Evolutionary conservation across 2,329 filamentous ascomycete species (phyloP).

Genomic region (Macrophomina pseudophaseolina): DNA sequence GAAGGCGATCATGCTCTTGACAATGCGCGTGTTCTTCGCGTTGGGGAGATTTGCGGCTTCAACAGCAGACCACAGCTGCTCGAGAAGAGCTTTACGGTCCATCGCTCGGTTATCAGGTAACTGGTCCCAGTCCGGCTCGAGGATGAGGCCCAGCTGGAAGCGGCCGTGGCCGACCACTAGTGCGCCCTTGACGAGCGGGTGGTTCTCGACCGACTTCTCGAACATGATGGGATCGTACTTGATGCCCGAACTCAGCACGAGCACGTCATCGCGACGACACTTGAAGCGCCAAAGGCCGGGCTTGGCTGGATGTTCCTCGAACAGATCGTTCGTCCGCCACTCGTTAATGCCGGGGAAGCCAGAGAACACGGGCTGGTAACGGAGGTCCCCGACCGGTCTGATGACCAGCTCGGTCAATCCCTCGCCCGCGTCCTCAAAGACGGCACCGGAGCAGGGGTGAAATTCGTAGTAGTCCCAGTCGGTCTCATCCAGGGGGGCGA

Average conservation of each 20-base stretch:
- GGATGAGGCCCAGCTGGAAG: constrained; percentile 37
- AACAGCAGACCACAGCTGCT: constrained; percentile 53
- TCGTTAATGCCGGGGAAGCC: constrained; percentile 29
- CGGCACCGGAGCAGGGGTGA: constrained; percentile 32
- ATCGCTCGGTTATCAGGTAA: constrained; percentile 11
- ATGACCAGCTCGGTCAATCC: constrained; percentile 30
- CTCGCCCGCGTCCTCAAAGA: constrained; percentile 33
- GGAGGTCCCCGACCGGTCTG: constrained; percentile 4
- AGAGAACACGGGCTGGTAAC: constrained; percentile 29
- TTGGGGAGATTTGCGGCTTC: constrained; percentile 50
- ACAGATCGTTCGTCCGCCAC: constrained; percentile 32
- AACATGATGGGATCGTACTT: constrained; percentile 33
- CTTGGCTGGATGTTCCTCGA: constrained; percentile 27
- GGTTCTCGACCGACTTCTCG: constrained; percentile 34
- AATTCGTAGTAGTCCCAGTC: constrained; percentile 37
- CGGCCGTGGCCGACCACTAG: constrained; percentile 40
- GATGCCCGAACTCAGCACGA: constrained; percentile 30
- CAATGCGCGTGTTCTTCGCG: constrained; percentile 50
- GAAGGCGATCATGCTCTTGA: constrained; percentile 49
- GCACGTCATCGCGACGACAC: constrained; percentile 33
- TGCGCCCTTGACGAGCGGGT: constrained; percentile 37
- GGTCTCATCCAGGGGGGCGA: constrained; percentile 25
- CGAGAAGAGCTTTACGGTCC: constrained; percentile 37
- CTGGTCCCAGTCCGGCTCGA: constrained; percentile 34
- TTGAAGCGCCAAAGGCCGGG: constrained; percentile 30